These are phyloP conservation scores for Xylogone sp. DNA, from an alignment of 2,329 filamentous ascomycete genomes.

Conservation along the genomic window DNA sequence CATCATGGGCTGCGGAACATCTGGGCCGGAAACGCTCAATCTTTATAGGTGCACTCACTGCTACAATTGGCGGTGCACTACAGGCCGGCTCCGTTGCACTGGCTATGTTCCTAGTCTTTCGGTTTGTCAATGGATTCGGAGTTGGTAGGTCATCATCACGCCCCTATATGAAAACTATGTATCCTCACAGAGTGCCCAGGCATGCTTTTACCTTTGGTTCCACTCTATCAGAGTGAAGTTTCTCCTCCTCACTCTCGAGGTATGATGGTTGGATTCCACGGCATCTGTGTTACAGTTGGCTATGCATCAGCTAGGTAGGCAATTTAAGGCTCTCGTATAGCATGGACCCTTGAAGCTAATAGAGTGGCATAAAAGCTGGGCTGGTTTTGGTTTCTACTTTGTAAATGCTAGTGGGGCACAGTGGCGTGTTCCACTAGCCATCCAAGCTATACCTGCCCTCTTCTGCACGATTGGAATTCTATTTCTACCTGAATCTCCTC, in stretches of 20 bases:
- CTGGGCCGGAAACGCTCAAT: constrained; percentile 7
- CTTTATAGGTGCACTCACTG: constrained; percentile 9
- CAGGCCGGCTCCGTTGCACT: constrained; percentile 13
- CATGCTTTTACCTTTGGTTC: constrained; percentile 47
- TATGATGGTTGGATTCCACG: constrained; percentile 30
- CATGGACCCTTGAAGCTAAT: no score
- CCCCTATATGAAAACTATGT: no score
- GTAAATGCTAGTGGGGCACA: constrained; percentile 32
- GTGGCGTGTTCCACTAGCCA: constrained; percentile 60
- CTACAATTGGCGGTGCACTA: constrained; percentile 22
- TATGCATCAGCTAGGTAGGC: constrained; percentile 8
- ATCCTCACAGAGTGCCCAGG: constrained; percentile 37
- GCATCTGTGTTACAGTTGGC: constrained; percentile 21
- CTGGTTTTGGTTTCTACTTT: constrained; percentile 26
- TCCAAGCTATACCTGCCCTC: constrained; percentile 53
- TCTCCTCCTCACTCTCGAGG: constrained; percentile 28
- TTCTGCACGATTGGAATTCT: constrained; percentile 47
- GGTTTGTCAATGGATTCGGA: constrained; percentile 28
- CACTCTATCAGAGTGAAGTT: constrained; percentile 31
- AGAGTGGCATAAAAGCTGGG: constrained; percentile 10
- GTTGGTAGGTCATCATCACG: constrained; percentile 23
- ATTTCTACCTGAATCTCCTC: constrained; percentile 51
- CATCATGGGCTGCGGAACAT: constrained; percentile 32
- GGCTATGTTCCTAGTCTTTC: constrained; percentile 12
- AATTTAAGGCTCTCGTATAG: not conserved